Evolutionary conservation across 2,329 filamentous ascomycete species (phyloP).

Genomic region (Curvularia sp.): DNA sequence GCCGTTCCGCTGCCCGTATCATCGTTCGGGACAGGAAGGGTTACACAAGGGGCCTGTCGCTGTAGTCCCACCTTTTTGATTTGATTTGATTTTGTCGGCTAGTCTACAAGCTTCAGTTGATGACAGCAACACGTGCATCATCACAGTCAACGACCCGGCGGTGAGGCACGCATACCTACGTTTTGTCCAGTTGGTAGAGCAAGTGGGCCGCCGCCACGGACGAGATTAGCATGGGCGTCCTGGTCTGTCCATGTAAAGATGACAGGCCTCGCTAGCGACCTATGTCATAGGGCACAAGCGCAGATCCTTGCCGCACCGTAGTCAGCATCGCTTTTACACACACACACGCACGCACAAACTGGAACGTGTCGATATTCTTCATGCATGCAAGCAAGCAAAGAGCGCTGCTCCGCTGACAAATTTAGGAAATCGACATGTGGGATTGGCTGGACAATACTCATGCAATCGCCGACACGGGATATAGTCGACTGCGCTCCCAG

Average conservation of each 20-base stretch:
- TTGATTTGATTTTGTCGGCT: not conserved
- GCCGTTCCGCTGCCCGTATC: slow-evolving; percentile 34
- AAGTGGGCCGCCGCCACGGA: slow-evolving; percentile 1
- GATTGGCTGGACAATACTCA: slow-evolving; percentile 4
- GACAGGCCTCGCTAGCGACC: not conserved
- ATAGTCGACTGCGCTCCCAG: slow-evolving; percentile 21
- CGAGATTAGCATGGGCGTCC: not conserved
- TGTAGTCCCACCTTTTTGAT: not conserved
- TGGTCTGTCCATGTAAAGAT: slow-evolving; percentile 1
- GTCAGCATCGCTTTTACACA: not conserved
- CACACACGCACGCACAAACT: not conserved
- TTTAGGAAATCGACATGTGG: not conserved
- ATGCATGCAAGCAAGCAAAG: not conserved
- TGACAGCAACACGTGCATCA: not conserved
- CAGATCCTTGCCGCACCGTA: slow-evolving; percentile 1
- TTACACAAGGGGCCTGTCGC: slow-evolving; percentile 13
- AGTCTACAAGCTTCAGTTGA: not conserved
- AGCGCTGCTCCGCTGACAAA: slow-evolving; percentile 3
- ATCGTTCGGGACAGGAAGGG: slow-evolving; percentile 13
- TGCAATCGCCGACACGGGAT: slow-evolving; percentile 14
- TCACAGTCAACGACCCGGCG: not conserved
- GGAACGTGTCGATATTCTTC: not conserved
- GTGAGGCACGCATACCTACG: not conserved
- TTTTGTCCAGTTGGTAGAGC: not conserved
- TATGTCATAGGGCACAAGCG: not conserved